Conservation (phyloP, 306 rosid species). For the Acacia crassicarpa region DNA sequence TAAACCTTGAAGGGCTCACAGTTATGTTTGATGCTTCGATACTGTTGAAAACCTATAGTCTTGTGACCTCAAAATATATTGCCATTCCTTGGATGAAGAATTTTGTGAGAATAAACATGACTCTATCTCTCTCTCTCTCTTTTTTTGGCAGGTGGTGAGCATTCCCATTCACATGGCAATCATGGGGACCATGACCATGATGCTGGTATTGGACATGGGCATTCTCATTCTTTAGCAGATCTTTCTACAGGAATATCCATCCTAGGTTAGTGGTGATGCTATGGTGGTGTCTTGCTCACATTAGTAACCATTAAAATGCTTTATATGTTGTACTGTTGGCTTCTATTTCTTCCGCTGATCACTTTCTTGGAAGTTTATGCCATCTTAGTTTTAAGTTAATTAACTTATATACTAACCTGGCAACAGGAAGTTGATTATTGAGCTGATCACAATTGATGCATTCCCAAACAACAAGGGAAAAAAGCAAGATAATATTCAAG, state of each 20-base stretch:
- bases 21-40: background rate
- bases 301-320: background rate
- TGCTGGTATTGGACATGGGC: slow-evolving; percentile 53
- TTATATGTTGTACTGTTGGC: slow-evolving; percentile 14
- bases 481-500: background rate
- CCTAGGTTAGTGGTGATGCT: slow-evolving; percentile 64
- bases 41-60: background rate
- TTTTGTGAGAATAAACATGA: background rate
- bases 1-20: background rate
- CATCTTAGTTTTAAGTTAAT: slow-evolving; percentile 10
- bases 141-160: slow-evolving; percentile 66
- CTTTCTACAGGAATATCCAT: slow-evolving; percentile 83
- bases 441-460: background rate
- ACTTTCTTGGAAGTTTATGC: slow-evolving; percentile 20
- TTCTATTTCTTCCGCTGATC: slow-evolving; percentile 17
- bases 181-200: slow-evolving; percentile 54
- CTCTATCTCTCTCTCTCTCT: background rate
- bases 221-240: slow-evolving; percentile 85
- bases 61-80: background rate
- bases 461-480: background rate
- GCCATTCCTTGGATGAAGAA: background rate
- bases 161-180: slow-evolving; percentile 59
- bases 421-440: background rate
- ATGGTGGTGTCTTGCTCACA: slow-evolving; percentile 9
- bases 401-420: slow-evolving; percentile 4